These are phyloP conservation scores for Neonectria faginata DNA, from an alignment of 2,329 filamentous ascomycete genomes.

Conservation along the genomic window DNA sequence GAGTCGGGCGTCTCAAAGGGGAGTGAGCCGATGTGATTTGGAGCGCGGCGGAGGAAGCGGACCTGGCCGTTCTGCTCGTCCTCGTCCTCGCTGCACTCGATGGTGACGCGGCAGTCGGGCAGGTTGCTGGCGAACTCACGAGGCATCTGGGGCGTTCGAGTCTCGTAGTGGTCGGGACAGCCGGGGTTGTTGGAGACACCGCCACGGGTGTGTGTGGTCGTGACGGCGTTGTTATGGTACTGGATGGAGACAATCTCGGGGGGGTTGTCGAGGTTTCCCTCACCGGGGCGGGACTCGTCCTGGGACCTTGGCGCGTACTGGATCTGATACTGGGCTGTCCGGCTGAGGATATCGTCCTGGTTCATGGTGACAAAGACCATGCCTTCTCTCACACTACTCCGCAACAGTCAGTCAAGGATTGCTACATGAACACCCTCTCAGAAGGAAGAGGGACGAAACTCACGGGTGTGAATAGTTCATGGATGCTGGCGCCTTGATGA, in stretches of 20 bases:
- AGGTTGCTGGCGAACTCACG: conserved; percentile 63
- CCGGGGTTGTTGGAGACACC: conserved; percentile 53
- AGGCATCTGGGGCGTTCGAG: conserved; percentile 67
- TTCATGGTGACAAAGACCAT: conserved; percentile 93
- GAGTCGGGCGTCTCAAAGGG: conserved; percentile 64
- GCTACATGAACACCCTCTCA: conserved; percentile 26
- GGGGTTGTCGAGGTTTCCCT: conserved; percentile 38
- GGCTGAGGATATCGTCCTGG: conserved; percentile 77
- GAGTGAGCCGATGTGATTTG: conserved; percentile 65
- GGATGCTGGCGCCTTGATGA: conserved; percentile 85
- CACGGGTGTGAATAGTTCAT: conserved; percentile 87
- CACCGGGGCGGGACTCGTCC: conserved; percentile 32
- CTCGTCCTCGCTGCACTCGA: conserved; percentile 71
- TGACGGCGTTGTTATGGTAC: conserved; percentile 64
- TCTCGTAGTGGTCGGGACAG: conserved; percentile 57
- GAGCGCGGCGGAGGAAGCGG: conserved; percentile 54
- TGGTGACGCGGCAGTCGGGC: conserved; percentile 66
- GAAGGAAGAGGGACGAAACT: conserved; percentile 52
- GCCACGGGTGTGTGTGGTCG: conserved; percentile 59
- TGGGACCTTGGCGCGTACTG: conserved; percentile 63
- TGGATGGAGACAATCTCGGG: conserved; percentile 62
- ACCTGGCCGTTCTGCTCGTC: conserved; percentile 52
- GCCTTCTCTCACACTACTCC: conserved; percentile 82
- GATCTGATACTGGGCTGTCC: conserved; percentile 81
- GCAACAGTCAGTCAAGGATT: conserved; percentile 31